phyloP scores from a whole-genome alignment of 371 early-diverging fungal genomes.

The Chytridiales sp. region DNA sequence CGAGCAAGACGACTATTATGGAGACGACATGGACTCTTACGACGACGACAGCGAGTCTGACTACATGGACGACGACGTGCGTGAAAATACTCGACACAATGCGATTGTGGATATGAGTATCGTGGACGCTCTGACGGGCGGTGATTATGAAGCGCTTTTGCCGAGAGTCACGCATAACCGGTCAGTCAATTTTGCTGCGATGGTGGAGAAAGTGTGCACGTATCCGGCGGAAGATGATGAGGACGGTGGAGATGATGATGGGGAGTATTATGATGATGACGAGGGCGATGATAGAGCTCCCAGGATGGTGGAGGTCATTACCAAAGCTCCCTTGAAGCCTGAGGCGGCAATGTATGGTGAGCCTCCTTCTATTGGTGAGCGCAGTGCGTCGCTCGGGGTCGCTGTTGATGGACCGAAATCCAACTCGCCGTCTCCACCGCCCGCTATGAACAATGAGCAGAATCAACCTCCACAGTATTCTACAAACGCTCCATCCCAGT shows the following conservation, averaged over 20 bases:
- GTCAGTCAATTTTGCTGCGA: constrained; percentile 10
- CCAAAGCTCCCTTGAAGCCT: constrained; percentile 19
- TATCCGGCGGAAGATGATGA: constrained; percentile 1
- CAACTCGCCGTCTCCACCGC: neutral
- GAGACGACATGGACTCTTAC: constrained; percentile 16
- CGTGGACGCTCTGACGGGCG: constrained; percentile 23
- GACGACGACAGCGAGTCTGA: constrained; percentile 28
- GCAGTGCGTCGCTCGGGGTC: constrained; percentile 19
- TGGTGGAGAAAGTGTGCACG: constrained; percentile 13
- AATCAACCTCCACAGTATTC: neutral
- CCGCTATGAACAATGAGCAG: neutral
- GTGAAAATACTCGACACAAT: constrained; percentile 41
- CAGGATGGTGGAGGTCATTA: constrained; percentile 14
- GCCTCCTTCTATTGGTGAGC: constrained; percentile 9
- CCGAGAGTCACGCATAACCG: constrained; percentile 24
- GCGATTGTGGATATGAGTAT: constrained; percentile 33
- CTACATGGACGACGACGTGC: constrained; percentile 37
- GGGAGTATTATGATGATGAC: constrained; percentile 15
- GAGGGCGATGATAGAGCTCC: constrained; percentile 21
- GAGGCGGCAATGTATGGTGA: constrained; percentile 19
- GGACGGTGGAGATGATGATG: constrained; percentile 4
- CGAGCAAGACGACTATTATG: constrained; percentile 17
- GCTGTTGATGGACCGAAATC: constrained; percentile 1
- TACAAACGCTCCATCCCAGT: neutral
- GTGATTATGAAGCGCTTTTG: constrained; percentile 27